Conservation (phyloP, 2,329 filamentous ascomycete species). For the Coniochaeta sp. region DNA sequence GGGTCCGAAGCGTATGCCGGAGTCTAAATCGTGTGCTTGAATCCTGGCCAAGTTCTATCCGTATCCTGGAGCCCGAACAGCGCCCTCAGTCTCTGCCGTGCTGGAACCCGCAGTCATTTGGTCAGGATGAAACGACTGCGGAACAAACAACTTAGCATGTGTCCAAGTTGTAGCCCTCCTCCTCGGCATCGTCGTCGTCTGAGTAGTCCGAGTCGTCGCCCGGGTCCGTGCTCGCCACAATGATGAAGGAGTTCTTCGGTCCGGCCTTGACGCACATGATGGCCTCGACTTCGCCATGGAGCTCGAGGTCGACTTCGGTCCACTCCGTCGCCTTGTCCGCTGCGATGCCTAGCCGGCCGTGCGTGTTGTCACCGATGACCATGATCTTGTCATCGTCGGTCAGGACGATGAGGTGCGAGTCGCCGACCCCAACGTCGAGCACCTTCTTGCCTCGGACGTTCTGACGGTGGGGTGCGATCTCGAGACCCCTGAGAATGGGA, state of each 20-base stretch:
- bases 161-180: too few species aligned
- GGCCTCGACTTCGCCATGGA: constrained; percentile 16
- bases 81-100: too few species aligned
- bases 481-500: constrained; percentile 14
- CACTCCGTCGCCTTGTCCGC: constrained; percentile 21
- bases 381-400: constrained; percentile 42
- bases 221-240: constrained; percentile 18
- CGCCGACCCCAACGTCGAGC: constrained; percentile 49
- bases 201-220: not conserved
- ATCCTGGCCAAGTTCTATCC: too few species aligned
- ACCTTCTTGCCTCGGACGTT: constrained; percentile 44
- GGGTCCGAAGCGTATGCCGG: too few species aligned
- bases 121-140: too few species aligned
- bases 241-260: constrained; percentile 40
- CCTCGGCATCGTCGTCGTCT: not conserved
- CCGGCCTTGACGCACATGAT: constrained; percentile 40
- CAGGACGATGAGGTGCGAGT: constrained; percentile 51
- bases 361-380: constrained; percentile 47
- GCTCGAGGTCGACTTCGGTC: constrained; percentile 25
- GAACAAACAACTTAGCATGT: too few species aligned
- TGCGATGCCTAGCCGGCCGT: constrained; percentile 51
- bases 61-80: too few species aligned
- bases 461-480: constrained; percentile 32
- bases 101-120: too few species aligned
- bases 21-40: too few species aligned